Conservation (phyloP, 495 filamentous ascomycete species). For the Massariosphaeria phaeospora region DNA sequence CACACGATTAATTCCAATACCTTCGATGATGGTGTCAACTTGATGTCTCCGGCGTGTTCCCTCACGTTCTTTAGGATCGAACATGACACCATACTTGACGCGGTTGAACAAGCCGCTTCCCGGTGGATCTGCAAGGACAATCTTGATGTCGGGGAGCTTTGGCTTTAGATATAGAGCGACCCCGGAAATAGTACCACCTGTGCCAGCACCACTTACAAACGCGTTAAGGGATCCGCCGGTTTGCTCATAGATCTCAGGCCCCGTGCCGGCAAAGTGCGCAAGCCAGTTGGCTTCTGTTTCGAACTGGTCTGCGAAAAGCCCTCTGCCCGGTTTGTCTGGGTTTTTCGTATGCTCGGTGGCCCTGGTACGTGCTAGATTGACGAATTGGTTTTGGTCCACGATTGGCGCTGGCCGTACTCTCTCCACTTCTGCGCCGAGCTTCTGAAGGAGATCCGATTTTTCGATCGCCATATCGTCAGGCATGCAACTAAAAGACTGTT, state of each 20-base stretch:
- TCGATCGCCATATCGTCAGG: conserved; percentile 85
- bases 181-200: conserved; percentile 88
- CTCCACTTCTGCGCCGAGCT: conserved; percentile 86
- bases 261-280: conserved; percentile 77
- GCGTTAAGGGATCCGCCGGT: conserved; percentile 73
- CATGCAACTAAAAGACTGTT: conserved; percentile 67
- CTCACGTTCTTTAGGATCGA: conserved; percentile 77
- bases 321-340: conserved; percentile 48
- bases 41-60: conserved; percentile 83
- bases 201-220: conserved; percentile 93
- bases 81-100: conserved; percentile 92
- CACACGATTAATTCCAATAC: conserved; percentile 87
- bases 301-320: conserved; percentile 97
- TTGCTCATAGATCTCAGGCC: conserved; percentile 82
- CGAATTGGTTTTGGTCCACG: conserved; percentile 83
- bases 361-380: conserved; percentile 80
- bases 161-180: conserved; percentile 78
- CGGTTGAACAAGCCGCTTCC: conserved; percentile 91
- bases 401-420: conserved; percentile 88
- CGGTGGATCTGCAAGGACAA: conserved; percentile 90
- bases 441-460: conserved; percentile 81
- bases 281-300: conserved; percentile 81
- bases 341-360: conserved; percentile 64
- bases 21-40: conserved; percentile 94
- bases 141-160: conserved; percentile 53